These are phyloP conservation scores for Aspergillus eucalypticola DNA, from an alignment of 2,329 filamentous ascomycete species.

Conservation along the genomic window DNA sequence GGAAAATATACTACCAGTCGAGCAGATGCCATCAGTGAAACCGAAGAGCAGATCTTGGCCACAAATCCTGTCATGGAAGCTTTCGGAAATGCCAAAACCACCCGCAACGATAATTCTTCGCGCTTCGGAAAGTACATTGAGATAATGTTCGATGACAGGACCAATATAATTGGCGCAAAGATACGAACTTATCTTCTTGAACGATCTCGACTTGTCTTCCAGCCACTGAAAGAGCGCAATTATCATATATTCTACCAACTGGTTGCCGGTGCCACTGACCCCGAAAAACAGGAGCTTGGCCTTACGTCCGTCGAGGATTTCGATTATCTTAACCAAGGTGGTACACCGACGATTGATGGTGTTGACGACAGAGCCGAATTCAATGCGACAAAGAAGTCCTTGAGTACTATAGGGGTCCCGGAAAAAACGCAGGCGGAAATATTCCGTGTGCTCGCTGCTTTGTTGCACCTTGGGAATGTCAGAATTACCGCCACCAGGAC, in stretches of 20 bases:
- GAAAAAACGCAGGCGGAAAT: slow-evolving; percentile 75
- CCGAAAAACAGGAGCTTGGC: slow-evolving; percentile 75
- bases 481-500: slow-evolving; percentile 90
- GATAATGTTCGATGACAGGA: slow-evolving; percentile 96
- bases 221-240: slow-evolving; percentile 95
- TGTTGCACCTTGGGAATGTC: slow-evolving; percentile 93
- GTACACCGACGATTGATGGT: slow-evolving; percentile 84
- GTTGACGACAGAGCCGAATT: slow-evolving; percentile 97
- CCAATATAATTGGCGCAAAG: slow-evolving; percentile 95
- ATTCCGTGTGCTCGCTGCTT: slow-evolving; percentile 84
- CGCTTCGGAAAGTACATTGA: slow-evolving; percentile 99
- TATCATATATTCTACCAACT: slow-evolving; percentile 99
- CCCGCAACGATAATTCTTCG: slow-evolving; percentile 97
- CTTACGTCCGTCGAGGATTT: slow-evolving; percentile 85
- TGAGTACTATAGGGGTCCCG: slow-evolving; percentile 83
- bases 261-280: slow-evolving; percentile 84
- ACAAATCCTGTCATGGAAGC: slow-evolving; percentile 99
- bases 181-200: slow-evolving; percentile 95
- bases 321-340: slow-evolving; percentile 94
- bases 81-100: slow-evolving; percentile 99
- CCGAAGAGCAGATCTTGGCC: slow-evolving; percentile 95
- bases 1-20: slow-evolving; percentile 74
- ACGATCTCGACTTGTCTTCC: slow-evolving; percentile 92
- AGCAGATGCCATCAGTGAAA: slow-evolving; percentile 86
- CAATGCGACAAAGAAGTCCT: slow-evolving; percentile 78